Evolutionary conservation across 257 asterid species (phyloP).

Genomic region (Solanum appendiculatum): DNA sequence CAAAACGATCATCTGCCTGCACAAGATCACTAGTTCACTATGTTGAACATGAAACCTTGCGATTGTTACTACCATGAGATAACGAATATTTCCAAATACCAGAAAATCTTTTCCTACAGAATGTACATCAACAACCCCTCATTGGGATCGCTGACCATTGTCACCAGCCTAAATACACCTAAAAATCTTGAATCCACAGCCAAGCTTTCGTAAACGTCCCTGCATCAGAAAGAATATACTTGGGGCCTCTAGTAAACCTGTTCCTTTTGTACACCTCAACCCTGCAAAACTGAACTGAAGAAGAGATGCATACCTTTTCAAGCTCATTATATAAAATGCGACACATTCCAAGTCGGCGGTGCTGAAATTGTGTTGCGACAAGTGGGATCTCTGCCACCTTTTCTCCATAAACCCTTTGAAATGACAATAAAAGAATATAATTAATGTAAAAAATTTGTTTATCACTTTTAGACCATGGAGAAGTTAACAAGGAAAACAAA

Average conservation of each 20-base stretch:
- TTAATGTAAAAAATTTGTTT: neutral
- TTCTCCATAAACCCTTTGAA: slow-evolving; percentile 63
- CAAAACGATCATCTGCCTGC: neutral
- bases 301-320: slow-evolving; percentile 52
- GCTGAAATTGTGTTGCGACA: slow-evolving; percentile 72
- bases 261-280: neutral
- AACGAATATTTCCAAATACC: neutral
- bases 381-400: slow-evolving; percentile 90
- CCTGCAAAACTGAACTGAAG: neutral
- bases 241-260: neutral
- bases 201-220: neutral
- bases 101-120: neutral
- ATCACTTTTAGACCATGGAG: neutral
- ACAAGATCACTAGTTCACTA: neutral
- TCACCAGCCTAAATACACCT: neutral
- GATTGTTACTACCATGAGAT: neutral
- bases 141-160: neutral
- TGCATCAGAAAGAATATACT: neutral
- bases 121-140: neutral
- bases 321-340: slow-evolving; percentile 76
- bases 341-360: slow-evolving; percentile 93
- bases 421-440: neutral
- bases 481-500: neutral
- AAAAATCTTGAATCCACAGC: neutral
- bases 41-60: neutral